Percentiles rank a stretch among this genome's conserved stretches.
These are phyloP conservation scores for Boletellus dicymbophilus DNA, from an alignment of 1,284 basidiomycete species.

Conservation along the genomic window DNA sequence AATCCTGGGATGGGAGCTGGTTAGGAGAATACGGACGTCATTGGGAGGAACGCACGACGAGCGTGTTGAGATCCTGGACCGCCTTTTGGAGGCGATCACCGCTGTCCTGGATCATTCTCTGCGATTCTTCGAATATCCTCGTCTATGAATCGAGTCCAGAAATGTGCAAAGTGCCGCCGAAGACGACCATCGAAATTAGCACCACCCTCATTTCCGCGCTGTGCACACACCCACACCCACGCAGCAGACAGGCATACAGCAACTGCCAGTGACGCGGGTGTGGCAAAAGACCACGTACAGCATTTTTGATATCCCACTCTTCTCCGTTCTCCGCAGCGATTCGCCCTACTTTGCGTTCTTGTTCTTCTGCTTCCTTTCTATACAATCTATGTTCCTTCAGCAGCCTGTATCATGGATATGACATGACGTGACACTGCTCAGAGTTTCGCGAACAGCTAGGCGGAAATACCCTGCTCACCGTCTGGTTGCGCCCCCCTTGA, in stretches of 20 bases:
- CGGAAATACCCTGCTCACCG: constrained; percentile 51
- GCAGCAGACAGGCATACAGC: constrained; percentile 11
- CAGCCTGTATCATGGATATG: constrained; percentile 47
- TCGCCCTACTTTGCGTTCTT: constrained; percentile 62
- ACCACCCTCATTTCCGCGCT: constrained; percentile 31
- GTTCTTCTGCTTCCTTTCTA: constrained; percentile 64
- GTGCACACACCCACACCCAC: constrained; percentile 20
- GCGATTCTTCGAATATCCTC: constrained; percentile 75
- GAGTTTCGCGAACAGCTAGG: constrained; percentile 15
- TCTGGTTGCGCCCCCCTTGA: constrained; percentile 74
- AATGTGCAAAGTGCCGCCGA: constrained; percentile 13
- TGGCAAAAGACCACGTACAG: constrained; percentile 50
- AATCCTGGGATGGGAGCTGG: too few species aligned
- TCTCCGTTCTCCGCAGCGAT: constrained; percentile 63
- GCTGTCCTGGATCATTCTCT: constrained; percentile 79
- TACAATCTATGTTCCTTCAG: constrained; percentile 76
- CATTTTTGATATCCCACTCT: constrained; percentile 81
- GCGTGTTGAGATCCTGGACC: constrained; percentile 62
- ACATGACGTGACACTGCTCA: constrained; percentile 33
- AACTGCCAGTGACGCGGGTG: constrained; percentile 1
- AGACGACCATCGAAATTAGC: constrained; percentile 21
- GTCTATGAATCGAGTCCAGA: constrained; percentile 43
- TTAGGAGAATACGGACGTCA: too few species aligned
- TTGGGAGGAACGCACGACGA: constrained; percentile 61
- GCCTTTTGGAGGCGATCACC: constrained; percentile 60